Percentiles rank a stretch among this genome's conserved stretches.
Conservation (phyloP, 176 grass and related monocot genomes). For the Themeda triandra region DNA sequence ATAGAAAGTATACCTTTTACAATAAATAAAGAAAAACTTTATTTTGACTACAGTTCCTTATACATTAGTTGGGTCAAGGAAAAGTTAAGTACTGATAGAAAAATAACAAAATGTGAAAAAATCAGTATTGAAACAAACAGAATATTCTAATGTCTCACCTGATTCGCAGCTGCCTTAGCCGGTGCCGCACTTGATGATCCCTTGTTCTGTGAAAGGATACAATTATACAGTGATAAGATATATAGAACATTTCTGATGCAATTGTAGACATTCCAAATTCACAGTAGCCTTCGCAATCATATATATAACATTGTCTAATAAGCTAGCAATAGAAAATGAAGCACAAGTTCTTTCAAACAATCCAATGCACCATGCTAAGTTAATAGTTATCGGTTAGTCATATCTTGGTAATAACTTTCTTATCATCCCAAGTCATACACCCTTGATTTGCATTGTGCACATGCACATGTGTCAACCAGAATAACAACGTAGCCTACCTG, state of each 20-base stretch:
- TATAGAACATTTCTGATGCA: background rate
- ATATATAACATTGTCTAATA: background rate
- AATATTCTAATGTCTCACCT: slow-evolving; percentile 31
- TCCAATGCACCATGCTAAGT: background rate
- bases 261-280: slow-evolving; percentile 7
- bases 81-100: background rate
- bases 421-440: background rate
- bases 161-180: slow-evolving; percentile 52
- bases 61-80: background rate
- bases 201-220: slow-evolving; percentile 58
- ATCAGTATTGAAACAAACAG: background rate
- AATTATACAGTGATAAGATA: background rate
- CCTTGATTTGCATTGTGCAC: background rate
- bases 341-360: background rate
- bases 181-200: slow-evolving; percentile 63
- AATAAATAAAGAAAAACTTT: background rate
- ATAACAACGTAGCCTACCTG: slow-evolving; percentile 44
- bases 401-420: background rate
- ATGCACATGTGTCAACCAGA: background rate
- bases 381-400: background rate
- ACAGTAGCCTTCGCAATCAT: background rate
- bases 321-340: background rate
- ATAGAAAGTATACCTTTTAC: background rate
- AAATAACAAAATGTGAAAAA: background rate
- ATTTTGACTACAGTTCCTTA: background rate